These are phyloP conservation scores for Powellomyces hirtus DNA, from an alignment of 192 early-diverging fungal species.

Conservation along the genomic window DNA sequence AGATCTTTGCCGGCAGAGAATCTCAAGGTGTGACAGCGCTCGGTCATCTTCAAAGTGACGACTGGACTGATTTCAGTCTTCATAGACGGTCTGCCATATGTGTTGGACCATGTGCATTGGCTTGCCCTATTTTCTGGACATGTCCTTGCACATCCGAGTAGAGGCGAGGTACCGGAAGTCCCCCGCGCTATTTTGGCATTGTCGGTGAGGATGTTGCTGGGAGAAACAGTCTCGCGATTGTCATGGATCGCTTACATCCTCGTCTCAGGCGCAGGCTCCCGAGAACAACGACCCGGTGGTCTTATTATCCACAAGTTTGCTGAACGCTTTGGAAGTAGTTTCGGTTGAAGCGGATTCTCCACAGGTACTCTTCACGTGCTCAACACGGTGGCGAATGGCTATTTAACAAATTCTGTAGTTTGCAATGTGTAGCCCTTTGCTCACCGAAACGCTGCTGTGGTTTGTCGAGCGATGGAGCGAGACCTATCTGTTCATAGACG, in stretches of 20 bases:
- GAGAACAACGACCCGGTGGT: constrained; percentile 49
- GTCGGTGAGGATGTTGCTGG: too few species aligned
- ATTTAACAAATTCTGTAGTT: too few species aligned
- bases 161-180: constrained; percentile 69
- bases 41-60: not conserved
- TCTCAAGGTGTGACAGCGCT: constrained; percentile 18
- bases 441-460: constrained; percentile 70
- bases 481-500: constrained; percentile 65
- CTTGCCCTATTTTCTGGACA: constrained; percentile 64
- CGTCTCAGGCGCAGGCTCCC: not conserved
- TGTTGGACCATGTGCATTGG: constrained; percentile 76
- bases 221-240: too few species aligned
- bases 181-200: constrained; percentile 60
- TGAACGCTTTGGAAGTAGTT: constrained; percentile 51
- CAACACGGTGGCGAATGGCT: too few species aligned
- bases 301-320: constrained; percentile 43
- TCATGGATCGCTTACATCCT: too few species aligned
- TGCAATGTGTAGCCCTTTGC: constrained; percentile 65
- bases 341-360: constrained; percentile 47
- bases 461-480: constrained; percentile 72
- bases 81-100: constrained; percentile 18
- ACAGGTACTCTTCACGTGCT: constrained; percentile 10
- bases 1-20: constrained; percentile 45
- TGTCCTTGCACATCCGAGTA: constrained; percentile 64
- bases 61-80: constrained; percentile 9